Percentiles rank a stretch among this genome's conserved stretches.
Conservation (phyloP, 345 rosid genomes). For the Brassica incana region DNA sequence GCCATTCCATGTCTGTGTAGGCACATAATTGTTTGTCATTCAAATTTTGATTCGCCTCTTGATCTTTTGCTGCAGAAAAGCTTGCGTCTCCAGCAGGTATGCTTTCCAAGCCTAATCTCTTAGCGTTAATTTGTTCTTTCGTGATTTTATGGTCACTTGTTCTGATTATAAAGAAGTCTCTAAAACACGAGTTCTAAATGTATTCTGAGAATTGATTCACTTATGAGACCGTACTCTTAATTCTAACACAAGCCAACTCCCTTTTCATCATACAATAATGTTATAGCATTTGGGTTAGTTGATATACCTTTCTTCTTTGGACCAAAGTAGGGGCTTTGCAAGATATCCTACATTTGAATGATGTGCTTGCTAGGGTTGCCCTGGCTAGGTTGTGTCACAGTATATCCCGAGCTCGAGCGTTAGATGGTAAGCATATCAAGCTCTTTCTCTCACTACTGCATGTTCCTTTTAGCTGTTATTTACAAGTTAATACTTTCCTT, state of each 20-base stretch:
- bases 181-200: slow-evolving; percentile 8
- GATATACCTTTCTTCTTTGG: slow-evolving; percentile 29
- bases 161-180: slow-evolving; percentile 12
- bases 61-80: slow-evolving; percentile 70
- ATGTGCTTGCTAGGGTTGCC: slow-evolving; percentile 97
- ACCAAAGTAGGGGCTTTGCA: slow-evolving; percentile 85
- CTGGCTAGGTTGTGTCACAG: slow-evolving; percentile 91
- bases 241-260: slow-evolving; percentile 10
- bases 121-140: neutral
- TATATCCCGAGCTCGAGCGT: slow-evolving; percentile 85
- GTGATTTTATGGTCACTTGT: slow-evolving; percentile 23
- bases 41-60: slow-evolving; percentile 18
- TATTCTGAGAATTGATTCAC: slow-evolving; percentile 16
- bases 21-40: slow-evolving; percentile 18
- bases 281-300: slow-evolving; percentile 20
- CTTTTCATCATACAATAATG: neutral
- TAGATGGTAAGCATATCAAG: slow-evolving; percentile 69
- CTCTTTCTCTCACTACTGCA: slow-evolving; percentile 24
- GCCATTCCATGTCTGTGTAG: slow-evolving; percentile 12
- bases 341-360: slow-evolving; percentile 98
- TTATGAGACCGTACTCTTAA: slow-evolving; percentile 2
- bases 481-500: slow-evolving; percentile 28
- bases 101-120: slow-evolving; percentile 29
- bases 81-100: slow-evolving; percentile 85
- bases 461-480: slow-evolving; percentile 13